These are phyloP conservation scores for Nakazawaea siamensis DNA, from an alignment of 805 yeast species.

Conservation along the genomic window DNA sequence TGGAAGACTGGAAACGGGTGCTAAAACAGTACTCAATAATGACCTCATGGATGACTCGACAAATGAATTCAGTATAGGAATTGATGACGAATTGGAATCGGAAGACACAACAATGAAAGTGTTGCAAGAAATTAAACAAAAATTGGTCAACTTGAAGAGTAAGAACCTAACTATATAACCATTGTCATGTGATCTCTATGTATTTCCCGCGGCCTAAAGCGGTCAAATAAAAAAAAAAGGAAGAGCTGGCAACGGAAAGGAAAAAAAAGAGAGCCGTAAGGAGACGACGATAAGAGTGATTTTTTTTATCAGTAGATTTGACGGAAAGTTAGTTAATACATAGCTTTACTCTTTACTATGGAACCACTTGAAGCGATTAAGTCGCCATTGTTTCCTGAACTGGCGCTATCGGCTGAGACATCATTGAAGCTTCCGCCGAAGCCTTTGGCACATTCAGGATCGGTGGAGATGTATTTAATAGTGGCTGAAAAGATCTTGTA, in stretches of 20 bases:
- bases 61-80: slow-evolving; percentile 10
- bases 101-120: slow-evolving; percentile 16
- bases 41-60: slow-evolving; percentile 3
- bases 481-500: slow-evolving; percentile 77
- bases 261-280: no score
- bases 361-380: slow-evolving; percentile 13
- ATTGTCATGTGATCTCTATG: no score
- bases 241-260: no score
- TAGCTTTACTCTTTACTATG: neutral
- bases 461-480: slow-evolving; percentile 62
- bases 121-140: slow-evolving; percentile 18
- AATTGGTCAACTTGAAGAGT: no score
- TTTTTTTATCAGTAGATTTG: neutral
- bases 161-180: no score
- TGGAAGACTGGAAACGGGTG: slow-evolving; percentile 10
- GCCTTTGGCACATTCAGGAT: slow-evolving; percentile 53
- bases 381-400: slow-evolving; percentile 43
- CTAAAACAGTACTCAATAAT: no score
- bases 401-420: slow-evolving; percentile 25
- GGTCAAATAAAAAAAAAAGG: no score
- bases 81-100: slow-evolving; percentile 11
- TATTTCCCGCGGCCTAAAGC: no score
- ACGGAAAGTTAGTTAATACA: no score
- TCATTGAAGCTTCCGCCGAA: slow-evolving; percentile 42
- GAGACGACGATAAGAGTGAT: no score